Evolutionary conservation across 441 rosid species (phyloP), one percentile per base, ranked within the genome.

Genomic region (Croton setiger): DNA sequence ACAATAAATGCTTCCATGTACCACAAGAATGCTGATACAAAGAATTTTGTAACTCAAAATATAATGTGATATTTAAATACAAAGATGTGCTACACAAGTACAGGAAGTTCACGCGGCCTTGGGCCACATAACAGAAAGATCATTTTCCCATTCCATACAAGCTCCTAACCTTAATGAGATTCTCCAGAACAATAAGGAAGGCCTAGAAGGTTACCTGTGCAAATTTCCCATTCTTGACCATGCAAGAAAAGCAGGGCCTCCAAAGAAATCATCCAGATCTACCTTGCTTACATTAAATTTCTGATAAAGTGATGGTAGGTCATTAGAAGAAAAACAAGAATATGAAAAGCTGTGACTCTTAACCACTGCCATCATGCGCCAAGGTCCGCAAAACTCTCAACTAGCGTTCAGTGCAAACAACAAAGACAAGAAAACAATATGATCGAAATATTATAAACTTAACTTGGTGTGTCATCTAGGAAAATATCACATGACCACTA

Each of bases 171-270:
- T 47, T 27, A 45, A 55, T 62, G 41, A 61, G 43, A 35, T 27
- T 49, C 45, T 51, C 31, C 21, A 31, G 17, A 65, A 49, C 58
- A n/a, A 55, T 2, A 27, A 47, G 68, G 17, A 45, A 67, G 76
- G 20, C 23, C 44, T 48, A 74, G 8, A 72, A 67, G 68, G 82
- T 80, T 52, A 87, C 95, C 91, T 73, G 18, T 87, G 95, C 75
- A 89, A 78, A 76, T 89, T 89, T 76, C 80, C 88, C 92, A 87
- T 89, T 39, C 90, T 88, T 35, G 86, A 87, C 95, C 95, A 87
- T 20, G 95, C 90, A 60, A 89, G 90, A 84, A 89, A 89, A 71
- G 86, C 92, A 64, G 95, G 92, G 39, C 95, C 95, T 60, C 92
- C 90, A 74, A 89, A 89, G 78, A 89, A 87, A 75, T 83, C 83